These are phyloP conservation scores for Paecilomyces dactylethromorphus DNA, from an alignment of 2,329 filamentous ascomycete genomes.

Conservation along the genomic window DNA sequence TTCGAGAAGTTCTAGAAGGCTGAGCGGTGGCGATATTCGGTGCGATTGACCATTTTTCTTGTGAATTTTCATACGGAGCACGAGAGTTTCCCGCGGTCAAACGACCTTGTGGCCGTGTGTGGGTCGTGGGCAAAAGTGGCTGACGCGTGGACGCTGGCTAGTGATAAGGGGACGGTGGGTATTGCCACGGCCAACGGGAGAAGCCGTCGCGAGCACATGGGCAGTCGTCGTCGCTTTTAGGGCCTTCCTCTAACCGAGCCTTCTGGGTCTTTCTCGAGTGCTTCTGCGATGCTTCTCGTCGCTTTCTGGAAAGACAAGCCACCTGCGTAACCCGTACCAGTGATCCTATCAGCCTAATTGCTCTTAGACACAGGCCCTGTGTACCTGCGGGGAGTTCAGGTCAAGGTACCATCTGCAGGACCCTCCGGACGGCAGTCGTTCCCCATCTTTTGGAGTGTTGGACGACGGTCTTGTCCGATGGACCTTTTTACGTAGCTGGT, in stretches of 20 bases:
- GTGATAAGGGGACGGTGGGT: neutral
- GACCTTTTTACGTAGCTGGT: neutral
- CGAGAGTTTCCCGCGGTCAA: neutral
- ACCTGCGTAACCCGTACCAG: constrained; percentile 1
- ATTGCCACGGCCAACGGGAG: neutral
- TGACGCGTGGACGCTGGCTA: neutral
- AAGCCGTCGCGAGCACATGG: neutral
- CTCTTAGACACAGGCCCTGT: neutral
- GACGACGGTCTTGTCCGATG: neutral
- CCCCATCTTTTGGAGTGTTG: neutral
- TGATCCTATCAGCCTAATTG: neutral
- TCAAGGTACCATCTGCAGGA: neutral
- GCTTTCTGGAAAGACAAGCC: neutral
- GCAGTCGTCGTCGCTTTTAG: neutral
- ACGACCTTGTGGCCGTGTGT: neutral
- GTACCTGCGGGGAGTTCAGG: neutral
- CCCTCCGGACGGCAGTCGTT: neutral
- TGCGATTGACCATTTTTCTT: neutral
- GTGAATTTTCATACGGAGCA: neutral
- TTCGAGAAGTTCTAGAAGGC: neutral
- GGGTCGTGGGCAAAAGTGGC: neutral
- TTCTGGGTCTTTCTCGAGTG: neutral
- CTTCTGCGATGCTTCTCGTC: neutral
- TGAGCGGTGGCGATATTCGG: neutral
- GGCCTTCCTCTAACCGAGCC: too few relatives aligned